Evolutionary conservation across 495 filamentous ascomycete genomes (phyloP).

Genomic region (Hyaloscypha hepaticicola): DNA sequence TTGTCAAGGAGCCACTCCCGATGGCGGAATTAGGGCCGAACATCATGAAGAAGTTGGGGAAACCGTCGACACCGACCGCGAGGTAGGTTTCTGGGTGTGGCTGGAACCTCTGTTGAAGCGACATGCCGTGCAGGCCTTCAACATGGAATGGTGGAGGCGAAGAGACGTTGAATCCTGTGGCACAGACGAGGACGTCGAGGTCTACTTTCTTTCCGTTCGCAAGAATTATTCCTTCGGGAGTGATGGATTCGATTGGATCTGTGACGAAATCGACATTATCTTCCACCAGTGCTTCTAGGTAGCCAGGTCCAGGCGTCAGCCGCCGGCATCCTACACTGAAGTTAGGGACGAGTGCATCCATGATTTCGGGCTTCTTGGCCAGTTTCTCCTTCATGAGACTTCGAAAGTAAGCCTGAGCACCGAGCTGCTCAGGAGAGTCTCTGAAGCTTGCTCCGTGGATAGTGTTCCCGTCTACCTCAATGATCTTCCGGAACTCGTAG

Average conservation of each 20-base stretch:
- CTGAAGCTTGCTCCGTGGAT: slow-evolving; percentile 51
- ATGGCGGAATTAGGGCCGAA: slow-evolving; percentile 55
- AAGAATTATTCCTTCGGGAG: slow-evolving; percentile 54
- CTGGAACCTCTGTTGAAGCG: slow-evolving; percentile 52
- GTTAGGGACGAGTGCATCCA: slow-evolving; percentile 43
- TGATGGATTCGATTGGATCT: slow-evolving; percentile 56
- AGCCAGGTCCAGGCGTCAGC: slow-evolving; percentile 68
- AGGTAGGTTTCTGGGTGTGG: slow-evolving; percentile 65
- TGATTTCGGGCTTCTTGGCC: slow-evolving; percentile 29
- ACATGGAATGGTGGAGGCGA: slow-evolving; percentile 61
- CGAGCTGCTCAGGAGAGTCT: slow-evolving; percentile 52
- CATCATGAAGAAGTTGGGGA: slow-evolving; percentile 64
- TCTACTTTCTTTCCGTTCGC: slow-evolving; percentile 48
- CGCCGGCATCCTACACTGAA: slow-evolving; percentile 69
- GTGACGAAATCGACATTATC: slow-evolving; percentile 62
- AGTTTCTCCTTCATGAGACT: slow-evolving; percentile 26
- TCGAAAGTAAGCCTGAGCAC: slow-evolving; percentile 40
- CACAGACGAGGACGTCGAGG: slow-evolving; percentile 64
- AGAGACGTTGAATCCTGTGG: slow-evolving; percentile 63
- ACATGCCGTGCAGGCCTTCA: slow-evolving; percentile 48
- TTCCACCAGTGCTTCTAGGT: slow-evolving; percentile 65
- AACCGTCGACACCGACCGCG: slow-evolving; percentile 57
- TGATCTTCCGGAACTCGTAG: slow-evolving; percentile 43
- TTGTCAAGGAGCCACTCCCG: slow-evolving; percentile 51
- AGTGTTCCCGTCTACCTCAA: slow-evolving; percentile 52